Percentiles rank a stretch among this genome's conserved stretches.
Evolutionary conservation across 768 basidiomycete species (phyloP).

Genomic region (Naganishia vaughanmartiniae): DNA sequence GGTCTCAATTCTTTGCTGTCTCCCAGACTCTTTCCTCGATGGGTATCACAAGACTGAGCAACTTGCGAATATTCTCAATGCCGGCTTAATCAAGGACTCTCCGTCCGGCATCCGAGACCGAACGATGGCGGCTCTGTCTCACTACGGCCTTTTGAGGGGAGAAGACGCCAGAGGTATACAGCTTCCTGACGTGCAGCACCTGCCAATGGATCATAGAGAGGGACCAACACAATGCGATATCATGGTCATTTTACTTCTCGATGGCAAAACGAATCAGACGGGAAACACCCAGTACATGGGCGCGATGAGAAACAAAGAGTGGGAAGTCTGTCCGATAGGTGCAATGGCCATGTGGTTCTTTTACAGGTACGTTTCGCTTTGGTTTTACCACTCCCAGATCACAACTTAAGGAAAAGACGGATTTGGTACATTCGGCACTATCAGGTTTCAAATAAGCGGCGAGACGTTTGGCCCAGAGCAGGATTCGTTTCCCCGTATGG

Average conservation of each 20-base stretch:
- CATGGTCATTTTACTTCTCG: not conserved
- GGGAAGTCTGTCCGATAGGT: slow-evolving; percentile 9
- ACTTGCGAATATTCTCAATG: not conserved
- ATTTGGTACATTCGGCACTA: too few species aligned
- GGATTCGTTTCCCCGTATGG: not conserved
- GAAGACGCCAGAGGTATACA: not conserved
- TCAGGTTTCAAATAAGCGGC: not conserved
- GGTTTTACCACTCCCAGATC: too few species aligned
- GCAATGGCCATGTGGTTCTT: not conserved
- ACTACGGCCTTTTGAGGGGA: not conserved
- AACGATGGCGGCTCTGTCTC: not conserved
- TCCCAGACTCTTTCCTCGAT: slow-evolving; percentile 1
- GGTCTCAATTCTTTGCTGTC: not conserved
- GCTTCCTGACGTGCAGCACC: slow-evolving; percentile 3
- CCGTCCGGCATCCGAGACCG: not conserved
- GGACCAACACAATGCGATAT: slow-evolving; percentile 4
- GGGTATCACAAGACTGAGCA: not conserved
- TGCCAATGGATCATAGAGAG: not conserved
- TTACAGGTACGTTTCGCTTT: too few species aligned
- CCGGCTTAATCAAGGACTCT: not conserved
- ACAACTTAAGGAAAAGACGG: too few species aligned
- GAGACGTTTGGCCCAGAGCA: slow-evolving; percentile 5
- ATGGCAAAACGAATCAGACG: slow-evolving; percentile 3
- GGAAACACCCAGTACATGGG: slow-evolving; percentile 8
- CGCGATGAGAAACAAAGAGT: not conserved